These are phyloP conservation scores for Acorus gramineus DNA, from an alignment of 106 monocot species.

Conservation along the genomic window DNA sequence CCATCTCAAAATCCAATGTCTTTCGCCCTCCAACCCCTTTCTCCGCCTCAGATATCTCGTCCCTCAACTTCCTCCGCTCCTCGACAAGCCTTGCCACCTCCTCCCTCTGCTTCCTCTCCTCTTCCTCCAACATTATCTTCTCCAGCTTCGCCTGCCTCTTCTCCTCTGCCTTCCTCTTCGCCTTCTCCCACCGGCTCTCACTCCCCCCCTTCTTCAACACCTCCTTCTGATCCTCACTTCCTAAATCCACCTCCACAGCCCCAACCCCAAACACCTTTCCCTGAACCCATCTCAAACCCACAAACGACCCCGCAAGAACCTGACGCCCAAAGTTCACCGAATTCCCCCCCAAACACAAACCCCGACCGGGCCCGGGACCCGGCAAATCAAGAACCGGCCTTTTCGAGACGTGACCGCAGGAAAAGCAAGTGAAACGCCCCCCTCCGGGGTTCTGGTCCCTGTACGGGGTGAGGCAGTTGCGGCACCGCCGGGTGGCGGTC, in stretches of 20 bases:
- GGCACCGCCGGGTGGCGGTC: conserved; percentile 22
- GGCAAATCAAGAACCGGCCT: conserved; percentile 19
- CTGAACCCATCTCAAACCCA: conserved; percentile 28
- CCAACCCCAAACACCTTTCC: conserved; percentile 30
- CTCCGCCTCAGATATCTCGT: conserved; percentile 66
- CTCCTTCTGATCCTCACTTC: conserved; percentile 33
- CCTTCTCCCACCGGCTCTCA: conserved; percentile 69
- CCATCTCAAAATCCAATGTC: conserved; percentile 27
- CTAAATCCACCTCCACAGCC: conserved; percentile 21
- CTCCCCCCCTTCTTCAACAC: conserved; percentile 33
- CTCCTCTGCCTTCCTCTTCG: conserved; percentile 88
- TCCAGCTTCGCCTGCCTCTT: conserved; percentile 79
- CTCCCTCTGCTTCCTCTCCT: conserved; percentile 91
- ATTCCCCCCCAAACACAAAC: background rate
- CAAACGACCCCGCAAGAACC: conserved; percentile 25
- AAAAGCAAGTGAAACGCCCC: conserved; percentile 17
- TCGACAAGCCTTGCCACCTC: conserved; percentile 87
- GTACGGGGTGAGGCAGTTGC: conserved; percentile 26
- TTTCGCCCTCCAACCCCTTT: conserved; percentile 21
- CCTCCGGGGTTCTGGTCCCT: conserved; percentile 29
- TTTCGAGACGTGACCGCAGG: conserved; percentile 26
- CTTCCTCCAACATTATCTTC: conserved; percentile 86
- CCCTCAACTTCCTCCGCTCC: conserved; percentile 70
- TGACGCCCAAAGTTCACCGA: conserved; percentile 10
- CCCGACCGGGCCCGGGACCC: conserved; percentile 3